Evolutionary conservation across 352 stramenopile genomes (phyloP), one percentile per base, ranked within the genome.

Genomic region (Pythium sukuiense): DNA sequence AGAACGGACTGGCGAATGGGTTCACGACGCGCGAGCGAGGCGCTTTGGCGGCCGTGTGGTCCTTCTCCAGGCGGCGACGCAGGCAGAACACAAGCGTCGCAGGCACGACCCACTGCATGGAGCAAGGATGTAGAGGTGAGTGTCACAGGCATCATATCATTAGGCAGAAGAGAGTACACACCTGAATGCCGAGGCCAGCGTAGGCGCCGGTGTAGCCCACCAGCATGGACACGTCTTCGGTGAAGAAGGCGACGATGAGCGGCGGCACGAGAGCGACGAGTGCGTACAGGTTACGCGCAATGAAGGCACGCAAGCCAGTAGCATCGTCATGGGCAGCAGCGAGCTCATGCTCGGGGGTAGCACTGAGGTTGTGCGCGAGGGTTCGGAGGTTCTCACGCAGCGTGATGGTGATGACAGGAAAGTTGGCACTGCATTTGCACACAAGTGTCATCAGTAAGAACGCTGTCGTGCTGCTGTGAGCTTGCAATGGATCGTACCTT

Each of bases 181-280:
- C 83, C 78, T 92, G 87, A 63, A 96, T 96, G 66, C 85, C 84
- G 52, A 96, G 77, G 8, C 87, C 87, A 2, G 87, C 87, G 69
- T 96, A 96, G 6, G 85, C 83, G 59, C 87, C 87, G 7, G 87
- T 96, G 69, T 93, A 92, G 55, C 87, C 84, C 52, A 96, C 86
- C 32, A 96, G 80, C 84, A 94, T 93, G 35, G 85, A 91, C 65
- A 96, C 87, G 76, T 96, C 87, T 49, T 96, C 87, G 2, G 87
- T 96, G 71, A 88, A 94, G 73, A 96, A 87, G 45, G 87, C 87
- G 29, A 96, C 82, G 12, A 92, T 61, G 59, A 94, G 80, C 52
- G 87, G 85, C 32, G 87, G 87, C 52, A 92, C 71, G 72, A 94
- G 71, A 33, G 87, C 85, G 49, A 88, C 62, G 26, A 96, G 64